Conservation (phyloP, 2,329 filamentous ascomycete species). For the Fusarium sp. region DNA sequence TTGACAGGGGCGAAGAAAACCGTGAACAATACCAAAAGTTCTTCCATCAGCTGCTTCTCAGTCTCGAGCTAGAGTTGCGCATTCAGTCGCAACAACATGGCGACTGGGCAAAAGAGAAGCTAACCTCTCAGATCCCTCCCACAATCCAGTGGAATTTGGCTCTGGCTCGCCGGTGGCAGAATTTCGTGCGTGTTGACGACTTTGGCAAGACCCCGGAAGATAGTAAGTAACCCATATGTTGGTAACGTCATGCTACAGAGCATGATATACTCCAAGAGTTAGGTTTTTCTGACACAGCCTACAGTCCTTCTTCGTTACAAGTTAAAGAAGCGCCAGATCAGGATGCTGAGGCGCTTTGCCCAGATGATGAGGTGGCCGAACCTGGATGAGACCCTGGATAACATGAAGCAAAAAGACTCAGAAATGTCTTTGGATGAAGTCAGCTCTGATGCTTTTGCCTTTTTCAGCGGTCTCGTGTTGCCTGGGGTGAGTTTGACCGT, state of each 20-base stretch:
- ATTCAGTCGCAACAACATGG: conserved; percentile 72
- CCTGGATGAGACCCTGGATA: conserved; percentile 70
- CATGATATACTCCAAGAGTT: neutral
- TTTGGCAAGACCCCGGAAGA: conserved; percentile 65
- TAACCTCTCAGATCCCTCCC: conserved; percentile 73
- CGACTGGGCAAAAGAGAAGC: conserved; percentile 72
- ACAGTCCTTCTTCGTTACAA: conserved; percentile 71
- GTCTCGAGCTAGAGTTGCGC: conserved; percentile 76
- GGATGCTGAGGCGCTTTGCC: conserved; percentile 75
- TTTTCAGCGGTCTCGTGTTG: conserved; percentile 78
- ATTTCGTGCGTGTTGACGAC: conserved; percentile 74
- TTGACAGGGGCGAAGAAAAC: conserved; percentile 67
- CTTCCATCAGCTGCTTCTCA: conserved; percentile 81
- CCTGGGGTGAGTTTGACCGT: conserved; percentile 66
- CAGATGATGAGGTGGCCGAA: conserved; percentile 83
- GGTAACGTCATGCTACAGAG: neutral
- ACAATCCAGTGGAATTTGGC: conserved; percentile 79
- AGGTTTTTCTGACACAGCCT: neutral
- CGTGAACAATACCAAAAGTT: conserved; percentile 71
- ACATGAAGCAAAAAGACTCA: conserved; percentile 68
- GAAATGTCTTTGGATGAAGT: conserved; percentile 68
- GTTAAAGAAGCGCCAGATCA: conserved; percentile 74
- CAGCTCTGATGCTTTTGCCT: conserved; percentile 79
- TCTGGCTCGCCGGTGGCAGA: conserved; percentile 77
- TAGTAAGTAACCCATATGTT: conserved; percentile 48